A percentile compares a stretch with the other conserved stretches of the same genome.
Evolutionary conservation across 164 flowering plant genomes (phyloP).

Genomic region (Nelumbo lutea): DNA sequence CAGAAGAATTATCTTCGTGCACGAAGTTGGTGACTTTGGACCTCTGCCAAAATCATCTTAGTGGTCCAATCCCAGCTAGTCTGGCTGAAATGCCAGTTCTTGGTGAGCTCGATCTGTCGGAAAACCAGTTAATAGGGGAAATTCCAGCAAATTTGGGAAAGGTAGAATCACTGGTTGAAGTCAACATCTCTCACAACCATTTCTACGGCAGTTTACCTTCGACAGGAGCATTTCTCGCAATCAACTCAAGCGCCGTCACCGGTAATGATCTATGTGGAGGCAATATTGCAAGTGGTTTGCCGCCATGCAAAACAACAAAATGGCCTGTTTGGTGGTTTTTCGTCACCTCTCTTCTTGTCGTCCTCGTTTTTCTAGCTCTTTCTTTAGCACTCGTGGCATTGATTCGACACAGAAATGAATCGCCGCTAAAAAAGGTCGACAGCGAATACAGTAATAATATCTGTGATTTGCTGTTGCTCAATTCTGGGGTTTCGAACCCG

Average conservation of each 20-base stretch:
- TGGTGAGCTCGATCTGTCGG: conserved; percentile 60
- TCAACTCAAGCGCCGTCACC: conserved; percentile 51
- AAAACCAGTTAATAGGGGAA: conserved; percentile 53
- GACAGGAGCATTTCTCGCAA: conserved; percentile 64
- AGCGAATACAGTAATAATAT: conserved; percentile 32
- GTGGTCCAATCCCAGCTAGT: conserved; percentile 48
- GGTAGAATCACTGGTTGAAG: conserved; percentile 55
- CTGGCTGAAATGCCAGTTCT: conserved; percentile 61
- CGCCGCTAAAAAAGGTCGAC: conserved; percentile 32
- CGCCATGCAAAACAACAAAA: conserved; percentile 42
- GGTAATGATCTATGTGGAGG: conserved; percentile 74
- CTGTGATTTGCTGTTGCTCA: conserved; percentile 57
- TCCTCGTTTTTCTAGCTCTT: conserved; percentile 17
- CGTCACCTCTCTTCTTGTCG: conserved; percentile 25
- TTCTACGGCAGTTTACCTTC: conserved; percentile 58
- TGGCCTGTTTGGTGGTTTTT: conserved; percentile 38
- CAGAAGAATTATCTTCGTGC: conserved; percentile 49
- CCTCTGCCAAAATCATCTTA: conserved; percentile 56
- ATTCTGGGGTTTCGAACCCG: conserved; percentile 27
- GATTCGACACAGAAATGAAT: conserved; percentile 20
- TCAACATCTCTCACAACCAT: conserved; percentile 69
- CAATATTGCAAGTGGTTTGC: conserved; percentile 38
- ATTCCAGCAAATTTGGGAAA: conserved; percentile 51
- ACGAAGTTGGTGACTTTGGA: conserved; percentile 59
- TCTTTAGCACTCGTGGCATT: conserved; percentile 9